Evolutionary conservation across 1,284 basidiomycete genomes (phyloP).

Genomic region (Lignosus rhinocerotis): DNA sequence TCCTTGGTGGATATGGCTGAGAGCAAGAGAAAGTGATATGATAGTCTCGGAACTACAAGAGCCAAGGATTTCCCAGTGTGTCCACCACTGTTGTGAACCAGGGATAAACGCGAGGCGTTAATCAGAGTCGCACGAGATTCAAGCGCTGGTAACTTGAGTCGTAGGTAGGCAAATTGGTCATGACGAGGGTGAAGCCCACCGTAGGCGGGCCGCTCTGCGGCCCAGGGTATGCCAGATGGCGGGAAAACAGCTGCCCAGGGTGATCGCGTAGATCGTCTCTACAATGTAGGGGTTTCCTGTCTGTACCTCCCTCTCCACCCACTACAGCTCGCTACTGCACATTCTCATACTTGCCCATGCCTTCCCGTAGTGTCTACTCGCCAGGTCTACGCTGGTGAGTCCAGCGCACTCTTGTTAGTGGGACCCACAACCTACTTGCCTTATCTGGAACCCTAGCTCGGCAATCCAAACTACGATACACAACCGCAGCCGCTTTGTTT

Average conservation of each 20-base stretch:
- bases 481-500: too few relatives aligned
- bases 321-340: not conserved
- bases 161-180: not conserved
- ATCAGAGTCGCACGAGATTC: too few relatives aligned
- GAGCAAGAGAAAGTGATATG: not conserved
- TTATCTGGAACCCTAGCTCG: too few relatives aligned
- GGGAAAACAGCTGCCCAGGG: not conserved
- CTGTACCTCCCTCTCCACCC: not conserved
- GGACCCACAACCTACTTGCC: too few relatives aligned
- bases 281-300: too few relatives aligned
- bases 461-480: too few relatives aligned
- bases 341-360: too few relatives aligned
- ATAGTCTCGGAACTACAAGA: not conserved
- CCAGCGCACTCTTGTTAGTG: too few relatives aligned
- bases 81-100: not conserved
- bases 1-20: not conserved
- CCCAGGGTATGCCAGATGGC: not conserved
- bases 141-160: too few relatives aligned
- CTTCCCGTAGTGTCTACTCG: too few relatives aligned
- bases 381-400: too few relatives aligned
- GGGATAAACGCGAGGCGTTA: not conserved
- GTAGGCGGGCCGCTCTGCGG: slow-evolving; percentile 4
- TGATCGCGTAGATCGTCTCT: not conserved
- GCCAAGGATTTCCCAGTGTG: slow-evolving; percentile 1
- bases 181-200: not conserved